Evolutionary conservation across 345 rosid species (phyloP).

Genomic region (Orychophragmus violaceus): DNA sequence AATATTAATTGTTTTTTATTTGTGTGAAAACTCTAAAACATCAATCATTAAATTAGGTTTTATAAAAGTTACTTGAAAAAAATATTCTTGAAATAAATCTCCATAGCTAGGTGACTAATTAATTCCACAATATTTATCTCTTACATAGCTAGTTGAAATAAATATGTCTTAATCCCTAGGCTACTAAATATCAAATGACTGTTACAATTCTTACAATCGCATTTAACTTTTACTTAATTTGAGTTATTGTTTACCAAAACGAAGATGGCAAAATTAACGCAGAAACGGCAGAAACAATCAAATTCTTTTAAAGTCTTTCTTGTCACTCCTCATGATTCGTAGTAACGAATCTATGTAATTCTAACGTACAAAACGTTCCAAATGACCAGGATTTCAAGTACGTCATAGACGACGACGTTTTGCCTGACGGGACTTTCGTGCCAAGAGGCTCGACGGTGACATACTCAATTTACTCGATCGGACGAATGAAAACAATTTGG

Average conservation of each 20-base stretch:
- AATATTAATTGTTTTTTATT: too few species aligned
- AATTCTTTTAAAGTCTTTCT: background rate
- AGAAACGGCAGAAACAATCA: background rate
- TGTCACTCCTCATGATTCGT: background rate
- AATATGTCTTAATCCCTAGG: too few species aligned
- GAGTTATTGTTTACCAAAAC: background rate
- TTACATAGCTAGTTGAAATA: too few species aligned
- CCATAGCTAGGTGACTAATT: slow-evolving; percentile 18
- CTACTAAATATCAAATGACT: slow-evolving; percentile 5
- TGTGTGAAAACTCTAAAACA: too few species aligned
- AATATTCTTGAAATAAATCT: background rate
- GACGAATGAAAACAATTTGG: slow-evolving; percentile 88
- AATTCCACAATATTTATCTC: background rate
- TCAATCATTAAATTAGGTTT: too few species aligned
- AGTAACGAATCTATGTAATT: background rate
- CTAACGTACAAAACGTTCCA: slow-evolving; percentile 12
- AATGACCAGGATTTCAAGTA: slow-evolving; percentile 56
- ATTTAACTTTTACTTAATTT: slow-evolving; percentile 3
- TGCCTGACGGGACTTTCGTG: slow-evolving; percentile 66
- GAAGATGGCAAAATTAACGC: background rate
- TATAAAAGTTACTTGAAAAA: background rate
- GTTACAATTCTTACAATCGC: slow-evolving; percentile 11
- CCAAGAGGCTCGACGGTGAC: slow-evolving; percentile 86
- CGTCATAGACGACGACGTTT: slow-evolving; percentile 58
- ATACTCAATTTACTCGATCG: slow-evolving; percentile 78